These are phyloP conservation scores for Xylariaceae sp. DNA, from an alignment of 2,329 filamentous ascomycete species.

Conservation along the genomic window DNA sequence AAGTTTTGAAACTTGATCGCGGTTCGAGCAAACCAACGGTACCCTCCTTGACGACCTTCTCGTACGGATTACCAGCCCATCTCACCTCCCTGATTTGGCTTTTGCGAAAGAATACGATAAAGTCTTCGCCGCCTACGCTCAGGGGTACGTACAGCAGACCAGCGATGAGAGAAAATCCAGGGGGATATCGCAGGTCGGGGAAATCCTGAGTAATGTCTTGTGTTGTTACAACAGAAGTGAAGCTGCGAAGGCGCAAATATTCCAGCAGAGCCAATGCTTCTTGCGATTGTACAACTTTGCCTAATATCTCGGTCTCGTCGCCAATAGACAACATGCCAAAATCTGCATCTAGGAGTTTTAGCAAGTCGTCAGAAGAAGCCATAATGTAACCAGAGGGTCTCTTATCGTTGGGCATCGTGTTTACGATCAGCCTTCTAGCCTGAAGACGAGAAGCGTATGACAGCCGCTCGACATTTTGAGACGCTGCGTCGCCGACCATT, in stretches of 20 bases:
- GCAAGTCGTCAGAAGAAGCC: slow-evolving; percentile 77
- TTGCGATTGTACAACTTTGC: slow-evolving; percentile 67
- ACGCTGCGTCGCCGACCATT: slow-evolving; percentile 78
- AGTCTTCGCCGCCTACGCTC: slow-evolving; percentile 69
- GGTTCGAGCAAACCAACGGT: slow-evolving; percentile 73
- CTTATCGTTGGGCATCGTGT: slow-evolving; percentile 71
- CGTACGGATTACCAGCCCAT: slow-evolving; percentile 83
- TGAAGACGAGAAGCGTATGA: slow-evolving; percentile 82
- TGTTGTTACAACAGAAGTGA: slow-evolving; percentile 71
- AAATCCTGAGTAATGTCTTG: slow-evolving; percentile 74
- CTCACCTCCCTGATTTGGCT: slow-evolving; percentile 71
- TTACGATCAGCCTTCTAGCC: slow-evolving; percentile 74
- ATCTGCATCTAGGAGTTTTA: slow-evolving; percentile 81
- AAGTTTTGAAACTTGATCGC: slow-evolving; percentile 70
- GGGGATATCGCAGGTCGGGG: slow-evolving; percentile 71
- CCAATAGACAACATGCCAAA: slow-evolving; percentile 79
- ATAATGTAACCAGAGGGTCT: slow-evolving; percentile 89
- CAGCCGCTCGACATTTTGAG: slow-evolving; percentile 78
- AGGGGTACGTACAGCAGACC: slow-evolving; percentile 78
- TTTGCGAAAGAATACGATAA: slow-evolving; percentile 86
- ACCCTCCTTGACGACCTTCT: slow-evolving; percentile 68
- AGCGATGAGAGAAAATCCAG: slow-evolving; percentile 72
- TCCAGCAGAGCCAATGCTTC: slow-evolving; percentile 81
- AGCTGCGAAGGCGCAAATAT: slow-evolving; percentile 69
- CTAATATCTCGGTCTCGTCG: slow-evolving; percentile 84